phyloP scores from a whole-genome alignment of 2,329 filamentous ascomycete genomes.

The Aphanoascus verrucosus region DNA sequence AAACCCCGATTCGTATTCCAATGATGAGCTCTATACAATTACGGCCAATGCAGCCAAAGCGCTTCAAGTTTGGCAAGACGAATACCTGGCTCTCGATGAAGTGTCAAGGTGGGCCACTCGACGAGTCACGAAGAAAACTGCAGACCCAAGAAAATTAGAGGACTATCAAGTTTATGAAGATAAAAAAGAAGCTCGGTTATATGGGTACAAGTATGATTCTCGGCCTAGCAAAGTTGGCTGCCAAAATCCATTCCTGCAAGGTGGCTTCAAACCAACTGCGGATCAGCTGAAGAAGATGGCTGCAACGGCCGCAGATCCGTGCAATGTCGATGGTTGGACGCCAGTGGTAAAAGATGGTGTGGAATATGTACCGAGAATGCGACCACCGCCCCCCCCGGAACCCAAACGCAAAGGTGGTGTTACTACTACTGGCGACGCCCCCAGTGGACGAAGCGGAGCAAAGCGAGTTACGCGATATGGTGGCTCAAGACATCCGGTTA shows the following conservation, averaged over 20 bases:
- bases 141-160: constrained; percentile 43
- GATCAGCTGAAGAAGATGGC: constrained; percentile 35
- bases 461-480: constrained; percentile 15
- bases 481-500: constrained; percentile 11
- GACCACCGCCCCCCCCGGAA: constrained; percentile 21
- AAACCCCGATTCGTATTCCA: constrained; percentile 34
- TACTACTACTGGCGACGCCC: constrained; percentile 8
- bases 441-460: background rate
- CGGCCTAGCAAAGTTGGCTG: constrained; percentile 37
- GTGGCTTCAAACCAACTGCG: constrained; percentile 37
- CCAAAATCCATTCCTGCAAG: constrained; percentile 49
- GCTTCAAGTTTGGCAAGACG: constrained; percentile 48
- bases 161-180: constrained; percentile 45
- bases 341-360: constrained; percentile 29
- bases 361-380: constrained; percentile 29
- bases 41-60: constrained; percentile 45
- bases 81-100: constrained; percentile 43
- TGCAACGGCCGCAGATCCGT: constrained; percentile 25
- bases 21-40: constrained; percentile 45
- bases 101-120: constrained; percentile 40
- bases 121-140: constrained; percentile 42
- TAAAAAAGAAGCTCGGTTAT: constrained; percentile 50
- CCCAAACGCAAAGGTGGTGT: constrained; percentile 20
- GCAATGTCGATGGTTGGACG: constrained; percentile 35
- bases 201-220: constrained; percentile 48